Evolutionary conservation across 345 rosid genomes (phyloP).

Genomic region (Moricandia arvensis): DNA sequence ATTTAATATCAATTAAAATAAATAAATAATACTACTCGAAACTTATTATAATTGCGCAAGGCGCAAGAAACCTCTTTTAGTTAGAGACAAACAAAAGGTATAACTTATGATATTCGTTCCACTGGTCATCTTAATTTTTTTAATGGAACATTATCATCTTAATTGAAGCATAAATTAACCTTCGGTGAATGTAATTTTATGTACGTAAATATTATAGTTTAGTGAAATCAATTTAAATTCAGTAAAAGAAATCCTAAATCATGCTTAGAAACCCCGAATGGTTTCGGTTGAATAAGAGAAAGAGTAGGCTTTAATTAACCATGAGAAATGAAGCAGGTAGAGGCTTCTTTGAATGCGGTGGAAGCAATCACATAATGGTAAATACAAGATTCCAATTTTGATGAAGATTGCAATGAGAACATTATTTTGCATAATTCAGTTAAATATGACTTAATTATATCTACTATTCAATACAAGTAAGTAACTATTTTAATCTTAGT

Average conservation of each 20-base stretch:
- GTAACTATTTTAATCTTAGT: neutral
- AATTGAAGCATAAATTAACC: neutral
- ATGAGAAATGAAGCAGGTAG: constrained; percentile 37
- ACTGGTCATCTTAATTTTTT: neutral
- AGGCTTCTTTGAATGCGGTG: constrained; percentile 29
- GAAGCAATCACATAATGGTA: constrained; percentile 33
- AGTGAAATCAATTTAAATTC: neutral
- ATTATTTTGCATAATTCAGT: constrained; percentile 3
- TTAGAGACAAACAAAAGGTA: too few relatives aligned
- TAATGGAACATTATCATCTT: neutral
- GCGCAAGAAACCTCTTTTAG: too few relatives aligned
- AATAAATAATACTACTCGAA: too few relatives aligned
- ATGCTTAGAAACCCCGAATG: neutral
- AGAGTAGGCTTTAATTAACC: constrained; percentile 28
- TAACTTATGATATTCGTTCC: neutral
- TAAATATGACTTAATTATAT: neutral
- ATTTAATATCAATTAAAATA: too few relatives aligned
- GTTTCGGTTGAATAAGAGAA: constrained; percentile 18
- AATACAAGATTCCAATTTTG: constrained; percentile 38
- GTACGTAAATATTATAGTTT: neutral
- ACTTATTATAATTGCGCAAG: too few relatives aligned
- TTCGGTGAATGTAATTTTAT: neutral
- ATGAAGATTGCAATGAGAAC: constrained; percentile 42
- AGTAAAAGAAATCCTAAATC: neutral
- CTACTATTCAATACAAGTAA: constrained; percentile 13